A percentile compares a stretch with the other conserved stretches of the same genome.
Evolutionary conservation across 2,329 filamentous ascomycete genomes (phyloP).

Genomic region (Ophiosphaerella korrae): DNA sequence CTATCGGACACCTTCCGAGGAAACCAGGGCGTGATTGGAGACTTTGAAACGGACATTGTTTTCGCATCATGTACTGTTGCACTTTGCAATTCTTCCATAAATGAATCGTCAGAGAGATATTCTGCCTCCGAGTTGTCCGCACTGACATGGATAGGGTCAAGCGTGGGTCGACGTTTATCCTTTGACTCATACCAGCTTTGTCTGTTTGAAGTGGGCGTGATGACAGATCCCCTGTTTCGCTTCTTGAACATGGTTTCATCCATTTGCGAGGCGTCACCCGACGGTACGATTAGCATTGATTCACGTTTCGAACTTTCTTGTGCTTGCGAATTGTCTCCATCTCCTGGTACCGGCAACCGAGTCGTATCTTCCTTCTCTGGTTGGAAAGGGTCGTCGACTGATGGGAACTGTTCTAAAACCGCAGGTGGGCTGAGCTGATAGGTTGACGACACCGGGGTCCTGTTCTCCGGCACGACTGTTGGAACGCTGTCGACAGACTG

Average conservation of each 20-base stretch:
- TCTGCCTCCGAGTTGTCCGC: constrained; percentile 51
- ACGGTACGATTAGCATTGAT: constrained; percentile 39
- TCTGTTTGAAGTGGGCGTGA: constrained; percentile 26
- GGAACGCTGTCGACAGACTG: constrained; percentile 43
- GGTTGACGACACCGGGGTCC: constrained; percentile 29
- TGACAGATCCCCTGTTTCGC: constrained; percentile 37
- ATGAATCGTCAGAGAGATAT: constrained; percentile 74
- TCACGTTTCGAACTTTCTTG: constrained; percentile 36
- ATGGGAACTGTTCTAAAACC: constrained; percentile 10
- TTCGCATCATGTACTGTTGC: constrained; percentile 85
- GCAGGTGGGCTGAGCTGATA: constrained; percentile 7
- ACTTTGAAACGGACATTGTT: constrained; percentile 73
- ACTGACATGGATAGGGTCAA: constrained; percentile 47
- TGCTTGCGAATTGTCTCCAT: constrained; percentile 20
- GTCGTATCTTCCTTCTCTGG: constrained; percentile 18
- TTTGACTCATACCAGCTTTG: constrained; percentile 37
- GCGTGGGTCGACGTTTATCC: constrained; percentile 47
- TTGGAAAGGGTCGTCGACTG: constrained; percentile 9
- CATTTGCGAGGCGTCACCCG: constrained; percentile 17
- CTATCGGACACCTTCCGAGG: constrained; percentile 42
- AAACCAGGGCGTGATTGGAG: constrained; percentile 74
- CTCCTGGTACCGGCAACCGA: constrained; percentile 22
- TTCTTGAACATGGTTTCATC: constrained; percentile 24
- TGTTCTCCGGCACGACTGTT: constrained; percentile 41
- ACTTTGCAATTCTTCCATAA: constrained; percentile 83